Evolutionary conservation across 2,329 filamentous ascomycete species (phyloP).

Genomic region (Exophiala sideris): DNA sequence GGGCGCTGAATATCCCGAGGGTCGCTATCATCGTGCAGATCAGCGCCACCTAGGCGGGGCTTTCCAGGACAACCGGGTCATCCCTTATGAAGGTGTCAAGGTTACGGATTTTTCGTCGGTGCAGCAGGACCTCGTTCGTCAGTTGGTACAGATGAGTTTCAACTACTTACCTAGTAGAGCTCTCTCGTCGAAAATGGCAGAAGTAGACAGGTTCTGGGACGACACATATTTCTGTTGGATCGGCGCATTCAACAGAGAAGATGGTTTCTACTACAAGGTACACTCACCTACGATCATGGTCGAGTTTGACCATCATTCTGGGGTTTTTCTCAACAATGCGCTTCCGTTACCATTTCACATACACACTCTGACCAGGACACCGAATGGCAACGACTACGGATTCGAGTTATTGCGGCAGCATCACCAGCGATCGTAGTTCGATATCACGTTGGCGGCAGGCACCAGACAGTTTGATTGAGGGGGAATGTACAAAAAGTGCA

Average conservation of each 20-base stretch:
- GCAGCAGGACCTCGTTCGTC: constrained; percentile 54
- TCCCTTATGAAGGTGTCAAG: constrained; percentile 67
- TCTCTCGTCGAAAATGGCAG: constrained; percentile 52
- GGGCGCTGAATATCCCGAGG: constrained; percentile 3
- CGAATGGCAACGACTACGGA: constrained; percentile 58
- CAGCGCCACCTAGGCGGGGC: constrained; percentile 14
- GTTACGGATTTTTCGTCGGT: constrained; percentile 41
- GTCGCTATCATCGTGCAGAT: constrained; percentile 8
- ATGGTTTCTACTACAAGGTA: too few relatives aligned
- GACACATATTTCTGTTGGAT: constrained; percentile 60
- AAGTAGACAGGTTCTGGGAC: constrained; percentile 54
- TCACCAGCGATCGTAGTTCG: background rate
- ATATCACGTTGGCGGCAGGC: too few relatives aligned
- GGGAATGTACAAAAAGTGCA: too few relatives aligned
- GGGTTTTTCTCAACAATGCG: too few relatives aligned
- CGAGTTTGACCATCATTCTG: too few relatives aligned
- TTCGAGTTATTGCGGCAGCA: constrained; percentile 41
- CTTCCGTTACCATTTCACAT: too few relatives aligned
- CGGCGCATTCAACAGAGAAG: too few relatives aligned
- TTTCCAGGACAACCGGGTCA: constrained; percentile 51
- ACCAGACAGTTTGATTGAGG: too few relatives aligned
- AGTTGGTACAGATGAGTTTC: constrained; percentile 61
- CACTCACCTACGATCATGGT: too few relatives aligned
- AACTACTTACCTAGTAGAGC: constrained; percentile 61
- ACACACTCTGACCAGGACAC: too few relatives aligned